Base-by-base conservation (phyloP, 495 filamentous ascomycete genomes). In the Penicillium maclennaniae region DNA sequence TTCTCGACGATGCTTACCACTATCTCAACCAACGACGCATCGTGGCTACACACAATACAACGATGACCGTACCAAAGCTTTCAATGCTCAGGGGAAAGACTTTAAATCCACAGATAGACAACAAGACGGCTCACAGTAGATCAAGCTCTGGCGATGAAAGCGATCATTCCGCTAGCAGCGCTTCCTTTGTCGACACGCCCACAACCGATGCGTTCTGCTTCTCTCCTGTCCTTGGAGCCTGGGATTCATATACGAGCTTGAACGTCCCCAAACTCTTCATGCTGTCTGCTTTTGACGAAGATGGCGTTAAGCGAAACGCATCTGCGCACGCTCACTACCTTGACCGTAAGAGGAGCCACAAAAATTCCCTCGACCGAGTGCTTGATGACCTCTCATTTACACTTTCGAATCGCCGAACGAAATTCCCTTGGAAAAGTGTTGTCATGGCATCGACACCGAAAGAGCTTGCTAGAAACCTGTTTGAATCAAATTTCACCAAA, bases 1-100 rank as follows among this genome's bases (percentile, higher is more conserved):
- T 87, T 19, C 26, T 87, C 5, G 83, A 87, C 31, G 60, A 62
- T n/a, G 60, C 60, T 15, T 62, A 59, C 16, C 48, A 62, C 37
- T 62, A 56, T 38, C 56, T 62, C 2, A 17, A 46, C 15, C 45
- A 60, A 15, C 56, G 53, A 14, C 38, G 37, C 9, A 51, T 62
- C 28, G 9, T 23, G 10, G 49, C 45, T 3, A 7, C 21, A 8
- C 60, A 62, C 12, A 34, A 48, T 21, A 62, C 60, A 6, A 31
- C 38, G 10, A 34, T 34, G 10, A 34, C 3, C 1, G 31, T 34
- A 34, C 31, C 31, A 4, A 34, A 34, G 12, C 41, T 45, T 14
- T 31, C 42, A 15, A 52, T 40, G 7, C 52, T 53, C 14, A 38
- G 12, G 9, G 49, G 37, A 7, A 49, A 31, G 12, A 49, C 31